These are phyloP conservation scores for Xylaria grammica DNA, from an alignment of 495 filamentous ascomycete genomes.

Conservation along the genomic window DNA sequence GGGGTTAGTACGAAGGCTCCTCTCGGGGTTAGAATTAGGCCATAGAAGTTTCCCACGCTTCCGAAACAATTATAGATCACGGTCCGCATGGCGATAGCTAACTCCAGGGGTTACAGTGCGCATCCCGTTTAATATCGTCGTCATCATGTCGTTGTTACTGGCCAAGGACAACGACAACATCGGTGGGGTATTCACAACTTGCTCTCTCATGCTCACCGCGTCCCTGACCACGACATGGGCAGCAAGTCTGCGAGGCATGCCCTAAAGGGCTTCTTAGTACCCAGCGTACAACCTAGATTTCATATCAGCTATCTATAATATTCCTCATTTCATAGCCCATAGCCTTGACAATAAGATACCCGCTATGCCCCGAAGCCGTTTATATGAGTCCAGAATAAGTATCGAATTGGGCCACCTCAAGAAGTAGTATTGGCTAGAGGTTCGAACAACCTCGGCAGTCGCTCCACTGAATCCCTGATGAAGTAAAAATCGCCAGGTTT, in stretches of 20 bases:
- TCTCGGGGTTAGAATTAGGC: not conserved
- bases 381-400: not conserved
- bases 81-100: not conserved
- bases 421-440: constrained; percentile 13
- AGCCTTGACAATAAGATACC: not conserved
- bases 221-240: constrained; percentile 36
- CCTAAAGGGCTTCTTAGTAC: constrained; percentile 13
- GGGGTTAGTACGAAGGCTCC: not conserved
- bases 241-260: constrained; percentile 34
- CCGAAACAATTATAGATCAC: not conserved
- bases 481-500: constrained; percentile 46
- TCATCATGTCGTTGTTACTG: constrained; percentile 52
- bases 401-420: not conserved
- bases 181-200: constrained; percentile 42
- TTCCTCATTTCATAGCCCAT: not conserved
- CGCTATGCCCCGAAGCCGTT: not conserved
- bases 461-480: constrained; percentile 43
- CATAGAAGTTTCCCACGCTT: not conserved
- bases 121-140: constrained; percentile 60
- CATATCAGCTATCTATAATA: not conserved
- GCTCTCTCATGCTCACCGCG: constrained; percentile 41
- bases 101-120: constrained; percentile 37
- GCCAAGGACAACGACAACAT: constrained; percentile 47
- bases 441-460: constrained; percentile 45
- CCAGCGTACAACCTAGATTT: not conserved